Percentiles rank a stretch among this genome's conserved stretches.
phyloP scores from a whole-genome alignment of 192 early-diverging fungal species.

The Coemansia sp. region DNA sequence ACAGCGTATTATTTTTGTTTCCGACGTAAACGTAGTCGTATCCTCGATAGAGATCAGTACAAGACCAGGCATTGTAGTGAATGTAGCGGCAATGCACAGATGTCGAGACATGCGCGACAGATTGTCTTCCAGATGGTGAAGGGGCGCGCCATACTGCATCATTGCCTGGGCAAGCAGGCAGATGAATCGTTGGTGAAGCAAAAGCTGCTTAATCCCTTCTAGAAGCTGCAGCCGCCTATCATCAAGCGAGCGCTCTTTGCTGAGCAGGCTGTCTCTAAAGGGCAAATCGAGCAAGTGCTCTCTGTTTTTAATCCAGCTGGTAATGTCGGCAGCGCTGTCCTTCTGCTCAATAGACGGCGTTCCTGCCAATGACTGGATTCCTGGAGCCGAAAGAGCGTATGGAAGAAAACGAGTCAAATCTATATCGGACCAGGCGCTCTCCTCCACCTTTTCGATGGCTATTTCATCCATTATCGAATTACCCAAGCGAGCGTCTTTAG shows the following conservation, averaged over 20 bases:
- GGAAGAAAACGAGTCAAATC: conserved; percentile 1
- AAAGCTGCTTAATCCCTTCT: conserved; percentile 44
- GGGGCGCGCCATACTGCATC: conserved; percentile 65
- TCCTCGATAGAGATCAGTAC: conserved; percentile 66
- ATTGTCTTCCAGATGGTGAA: conserved; percentile 61
- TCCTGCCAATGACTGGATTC: background rate
- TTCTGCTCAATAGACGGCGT: background rate
- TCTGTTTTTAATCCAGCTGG: background rate
- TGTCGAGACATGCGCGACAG: conserved; percentile 56
- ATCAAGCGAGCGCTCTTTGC: conserved; percentile 4
- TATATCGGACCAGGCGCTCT: background rate
- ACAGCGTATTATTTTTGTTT: conserved; percentile 65
- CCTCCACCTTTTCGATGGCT: background rate
- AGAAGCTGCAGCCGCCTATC: conserved; percentile 10
- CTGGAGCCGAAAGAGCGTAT: background rate
- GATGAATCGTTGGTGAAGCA: conserved; percentile 61
- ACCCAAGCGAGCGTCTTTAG: too few species aligned
- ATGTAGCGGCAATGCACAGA: conserved; percentile 58
- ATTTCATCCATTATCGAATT: background rate
- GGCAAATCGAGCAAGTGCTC: background rate
- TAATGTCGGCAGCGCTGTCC: background rate
- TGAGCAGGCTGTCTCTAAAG: too few species aligned
- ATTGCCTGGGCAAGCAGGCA: conserved; percentile 58
- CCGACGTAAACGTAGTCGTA: conserved; percentile 61
- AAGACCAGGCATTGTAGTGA: conserved; percentile 62